Conservation (phyloP, 352 stramenopile genomes). For the Vaucheria bursata region DNA sequence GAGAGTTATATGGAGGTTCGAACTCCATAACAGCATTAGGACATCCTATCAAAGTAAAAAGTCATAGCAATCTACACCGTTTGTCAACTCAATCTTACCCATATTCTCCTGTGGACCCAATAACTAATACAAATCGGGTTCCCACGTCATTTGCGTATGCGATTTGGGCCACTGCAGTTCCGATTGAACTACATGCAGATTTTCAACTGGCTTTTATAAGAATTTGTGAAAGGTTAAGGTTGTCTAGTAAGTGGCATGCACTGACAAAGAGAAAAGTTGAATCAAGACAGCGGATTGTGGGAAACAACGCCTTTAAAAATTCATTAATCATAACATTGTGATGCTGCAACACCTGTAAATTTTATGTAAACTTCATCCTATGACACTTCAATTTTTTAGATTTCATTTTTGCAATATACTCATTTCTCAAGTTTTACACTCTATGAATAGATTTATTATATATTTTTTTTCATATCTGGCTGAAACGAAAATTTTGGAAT, state of each 20-base stretch:
- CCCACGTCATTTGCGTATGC: constrained; percentile 19
- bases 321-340: constrained; percentile 26
- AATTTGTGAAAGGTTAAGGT: constrained; percentile 4
- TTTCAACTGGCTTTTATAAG: not conserved
- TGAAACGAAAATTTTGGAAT: too few relatives aligned
- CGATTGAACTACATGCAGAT: constrained; percentile 30
- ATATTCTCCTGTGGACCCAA: not conserved
- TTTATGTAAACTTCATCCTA: too few relatives aligned
- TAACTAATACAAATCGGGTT: not conserved
- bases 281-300: constrained; percentile 1
- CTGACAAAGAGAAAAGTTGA: constrained; percentile 35
- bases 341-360: too few relatives aligned
- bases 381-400: too few relatives aligned
- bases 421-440: too few relatives aligned
- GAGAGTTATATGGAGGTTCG: too few relatives aligned
- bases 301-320: not conserved
- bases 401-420: too few relatives aligned
- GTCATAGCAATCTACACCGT: not conserved
- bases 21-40: too few relatives aligned
- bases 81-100: not conserved
- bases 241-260: constrained; percentile 13
- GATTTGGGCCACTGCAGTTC: constrained; percentile 14
- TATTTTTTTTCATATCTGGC: too few relatives aligned
- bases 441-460: too few relatives aligned
- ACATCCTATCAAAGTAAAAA: too few relatives aligned